Conservation (phyloP, 176 grass and related monocot genomes). For the Eragrostis nindensis region DNA sequence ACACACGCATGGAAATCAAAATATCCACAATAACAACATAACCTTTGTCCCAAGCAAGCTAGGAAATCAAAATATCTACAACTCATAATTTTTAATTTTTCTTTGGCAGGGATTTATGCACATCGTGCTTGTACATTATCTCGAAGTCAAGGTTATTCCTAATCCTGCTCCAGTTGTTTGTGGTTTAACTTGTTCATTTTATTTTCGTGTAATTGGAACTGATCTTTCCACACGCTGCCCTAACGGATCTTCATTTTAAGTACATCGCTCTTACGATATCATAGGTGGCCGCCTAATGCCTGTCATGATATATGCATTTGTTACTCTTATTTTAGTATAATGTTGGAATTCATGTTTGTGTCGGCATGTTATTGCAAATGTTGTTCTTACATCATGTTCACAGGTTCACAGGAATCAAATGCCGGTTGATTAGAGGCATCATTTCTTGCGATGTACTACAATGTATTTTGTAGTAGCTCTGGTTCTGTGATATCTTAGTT, state of each 20-base stretch:
- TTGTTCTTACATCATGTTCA: neutral
- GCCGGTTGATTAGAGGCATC: neutral
- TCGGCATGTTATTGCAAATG: neutral
- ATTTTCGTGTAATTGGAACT: slow-evolving; percentile 11
- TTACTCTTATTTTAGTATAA: slow-evolving; percentile 4
- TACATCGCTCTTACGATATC: neutral
- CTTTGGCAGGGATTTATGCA: slow-evolving; percentile 93
- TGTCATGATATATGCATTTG: neutral
- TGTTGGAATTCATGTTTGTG: neutral
- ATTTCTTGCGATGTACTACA: neutral
- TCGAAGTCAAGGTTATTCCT: slow-evolving; percentile 83
- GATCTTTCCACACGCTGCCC: neutral
- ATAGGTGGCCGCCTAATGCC: neutral
- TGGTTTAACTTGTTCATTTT: slow-evolving; percentile 31
- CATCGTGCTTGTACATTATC: slow-evolving; percentile 99
- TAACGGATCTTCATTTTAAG: neutral
- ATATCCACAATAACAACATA: too few species aligned
- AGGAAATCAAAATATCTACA: too few species aligned
- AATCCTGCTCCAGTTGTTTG: slow-evolving; percentile 15
- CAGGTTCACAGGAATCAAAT: neutral
- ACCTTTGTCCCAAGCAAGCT: too few species aligned
- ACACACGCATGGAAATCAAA: slow-evolving; percentile 2
- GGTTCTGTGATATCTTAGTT: neutral
- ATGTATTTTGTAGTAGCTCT: slow-evolving; percentile 1
- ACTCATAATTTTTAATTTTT: slow-evolving; percentile 46